phyloP scores from a whole-genome alignment of 1,284 basidiomycete species.

The Ustilago cynodontis region DNA sequence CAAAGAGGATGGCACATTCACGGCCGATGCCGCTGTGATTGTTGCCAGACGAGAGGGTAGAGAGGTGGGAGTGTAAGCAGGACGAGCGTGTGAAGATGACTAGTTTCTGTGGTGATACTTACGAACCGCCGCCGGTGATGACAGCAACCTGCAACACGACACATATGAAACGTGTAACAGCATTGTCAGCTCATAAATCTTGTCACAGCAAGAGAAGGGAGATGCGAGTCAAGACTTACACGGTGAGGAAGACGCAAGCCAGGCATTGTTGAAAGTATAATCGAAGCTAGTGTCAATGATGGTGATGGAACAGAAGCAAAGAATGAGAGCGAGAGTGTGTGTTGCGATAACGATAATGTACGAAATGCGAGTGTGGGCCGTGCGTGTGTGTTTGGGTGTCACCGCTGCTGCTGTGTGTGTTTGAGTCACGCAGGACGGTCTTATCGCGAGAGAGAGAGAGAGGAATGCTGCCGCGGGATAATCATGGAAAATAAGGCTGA shows the following conservation, averaged over 20 bases:
- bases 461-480: slow-evolving; percentile 1
- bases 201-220: background rate
- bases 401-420: background rate
- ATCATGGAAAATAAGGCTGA: background rate
- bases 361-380: background rate
- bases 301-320: slow-evolving; percentile 10
- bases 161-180: background rate
- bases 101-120: slow-evolving; percentile 5
- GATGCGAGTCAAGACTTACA: slow-evolving; percentile 19
- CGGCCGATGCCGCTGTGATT: slow-evolving; percentile 81
- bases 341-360: background rate
- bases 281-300: background rate
- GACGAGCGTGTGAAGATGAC: background rate
- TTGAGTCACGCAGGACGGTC: background rate
- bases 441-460: too few species aligned
- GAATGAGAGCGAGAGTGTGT: background rate
- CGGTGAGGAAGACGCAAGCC: slow-evolving; percentile 54
- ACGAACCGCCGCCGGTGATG: slow-evolving; percentile 84
- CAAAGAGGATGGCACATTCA: slow-evolving; percentile 91
- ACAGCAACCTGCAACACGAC: slow-evolving; percentile 75
- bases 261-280: slow-evolving; percentile 31
- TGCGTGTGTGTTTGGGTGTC: slow-evolving; percentile 6
- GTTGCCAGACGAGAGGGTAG: too few species aligned
- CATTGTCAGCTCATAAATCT: background rate
- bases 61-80: slow-evolving; percentile 1